Evolutionary conservation across 805 yeast genomes (phyloP).

Genomic region (Metschnikowia reukaufii): DNA sequence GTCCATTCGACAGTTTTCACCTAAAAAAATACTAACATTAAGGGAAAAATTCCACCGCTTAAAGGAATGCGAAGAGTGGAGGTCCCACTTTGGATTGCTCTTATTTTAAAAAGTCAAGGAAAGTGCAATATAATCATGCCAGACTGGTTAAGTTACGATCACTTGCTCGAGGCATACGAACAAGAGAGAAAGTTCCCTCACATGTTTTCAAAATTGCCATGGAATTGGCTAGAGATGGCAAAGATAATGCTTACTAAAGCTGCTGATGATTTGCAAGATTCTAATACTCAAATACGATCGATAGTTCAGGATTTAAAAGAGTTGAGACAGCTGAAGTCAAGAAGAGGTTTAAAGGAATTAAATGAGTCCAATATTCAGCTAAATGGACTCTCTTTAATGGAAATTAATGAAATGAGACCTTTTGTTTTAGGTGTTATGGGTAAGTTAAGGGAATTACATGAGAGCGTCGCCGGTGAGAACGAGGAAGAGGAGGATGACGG

Average conservation of each 20-base stretch:
- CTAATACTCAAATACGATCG: conserved; percentile 67
- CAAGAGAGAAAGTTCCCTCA: conserved; percentile 60
- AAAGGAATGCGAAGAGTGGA: conserved; percentile 65
- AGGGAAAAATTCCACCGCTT: conserved; percentile 56
- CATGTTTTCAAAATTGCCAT: conserved; percentile 71
- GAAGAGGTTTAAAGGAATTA: conserved; percentile 73
- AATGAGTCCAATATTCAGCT: conserved; percentile 82
- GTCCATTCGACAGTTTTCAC: not conserved
- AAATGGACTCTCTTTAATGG: conserved; percentile 79
- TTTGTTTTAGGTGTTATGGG: conserved; percentile 81
- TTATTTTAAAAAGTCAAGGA: conserved; percentile 77
- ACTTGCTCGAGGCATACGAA: conserved; percentile 57
- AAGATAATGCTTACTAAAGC: conserved; percentile 69
- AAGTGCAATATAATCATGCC: conserved; percentile 88
- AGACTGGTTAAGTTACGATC: conserved; percentile 65
- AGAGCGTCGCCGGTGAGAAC: conserved; percentile 23
- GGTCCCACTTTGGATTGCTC: conserved; percentile 87
- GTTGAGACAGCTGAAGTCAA: conserved; percentile 73
- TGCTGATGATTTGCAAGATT: conserved; percentile 73
- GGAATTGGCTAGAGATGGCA: conserved; percentile 85
- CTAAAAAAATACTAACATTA: conserved; percentile 16
- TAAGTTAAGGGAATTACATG: conserved; percentile 59
- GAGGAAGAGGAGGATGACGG: conserved; percentile 15
- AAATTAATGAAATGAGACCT: conserved; percentile 85
- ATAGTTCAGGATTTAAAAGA: conserved; percentile 82